These are phyloP conservation scores for Aspergillus arachidicola DNA, from an alignment of 2,329 filamentous ascomycete genomes.

Conservation along the genomic window DNA sequence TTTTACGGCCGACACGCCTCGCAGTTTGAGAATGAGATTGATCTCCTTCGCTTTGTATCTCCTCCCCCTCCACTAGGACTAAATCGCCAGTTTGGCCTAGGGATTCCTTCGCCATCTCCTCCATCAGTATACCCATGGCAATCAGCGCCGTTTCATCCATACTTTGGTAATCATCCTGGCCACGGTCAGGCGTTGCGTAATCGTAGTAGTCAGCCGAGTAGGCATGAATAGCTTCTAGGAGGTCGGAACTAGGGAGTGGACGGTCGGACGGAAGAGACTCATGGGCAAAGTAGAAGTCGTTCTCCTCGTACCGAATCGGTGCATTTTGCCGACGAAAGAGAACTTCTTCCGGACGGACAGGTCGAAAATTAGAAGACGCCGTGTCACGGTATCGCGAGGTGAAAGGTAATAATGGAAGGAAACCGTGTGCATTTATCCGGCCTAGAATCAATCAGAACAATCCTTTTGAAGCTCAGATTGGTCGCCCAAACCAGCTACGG, in stretches of 20 bases:
- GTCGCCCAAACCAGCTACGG: slow-evolving; percentile 53
- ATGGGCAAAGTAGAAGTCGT: slow-evolving; percentile 59
- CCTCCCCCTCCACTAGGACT: slow-evolving; percentile 56
- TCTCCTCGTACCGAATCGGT: slow-evolving; percentile 55
- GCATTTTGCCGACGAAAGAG: slow-evolving; percentile 57
- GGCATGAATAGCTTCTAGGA: slow-evolving; percentile 59
- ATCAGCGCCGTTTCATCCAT: slow-evolving; percentile 66
- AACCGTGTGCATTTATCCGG: slow-evolving; percentile 47
- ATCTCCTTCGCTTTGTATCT: slow-evolving; percentile 26
- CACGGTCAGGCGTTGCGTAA: slow-evolving; percentile 34
- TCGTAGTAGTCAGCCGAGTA: slow-evolving; percentile 61
- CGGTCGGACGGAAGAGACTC: slow-evolving; percentile 43
- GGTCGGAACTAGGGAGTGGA: slow-evolving; percentile 57
- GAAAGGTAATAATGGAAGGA: slow-evolving; percentile 26
- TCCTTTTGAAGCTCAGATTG: background rate
- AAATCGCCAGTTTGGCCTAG: slow-evolving; percentile 62
- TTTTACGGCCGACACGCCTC: slow-evolving; percentile 21
- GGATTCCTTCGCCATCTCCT: slow-evolving; percentile 56
- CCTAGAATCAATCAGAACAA: slow-evolving; percentile 36
- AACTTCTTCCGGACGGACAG: slow-evolving; percentile 60
- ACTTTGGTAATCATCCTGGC: slow-evolving; percentile 50
- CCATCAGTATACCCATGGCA: slow-evolving; percentile 62
- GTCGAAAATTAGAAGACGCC: slow-evolving; percentile 36
- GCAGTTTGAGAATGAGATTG: slow-evolving; percentile 9
- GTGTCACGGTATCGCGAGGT: slow-evolving; percentile 38